Conservation (phyloP, 129 eudicot genomes). For the Lactuca sativa region DNA sequence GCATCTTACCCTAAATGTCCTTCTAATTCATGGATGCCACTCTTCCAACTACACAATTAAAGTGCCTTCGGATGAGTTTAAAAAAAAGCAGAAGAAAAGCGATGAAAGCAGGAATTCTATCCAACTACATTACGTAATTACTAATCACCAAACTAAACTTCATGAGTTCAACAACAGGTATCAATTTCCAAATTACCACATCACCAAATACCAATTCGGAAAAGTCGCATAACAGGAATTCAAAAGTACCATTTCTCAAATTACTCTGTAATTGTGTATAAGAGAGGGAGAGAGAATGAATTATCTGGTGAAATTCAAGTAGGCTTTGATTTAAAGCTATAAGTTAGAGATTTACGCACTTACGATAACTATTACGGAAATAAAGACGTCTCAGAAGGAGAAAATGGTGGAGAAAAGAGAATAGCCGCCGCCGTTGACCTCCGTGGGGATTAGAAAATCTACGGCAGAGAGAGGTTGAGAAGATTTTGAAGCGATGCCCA, state of each 20-base stretch:
- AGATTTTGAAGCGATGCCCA: conserved; percentile 17
- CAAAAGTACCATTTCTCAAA: background rate
- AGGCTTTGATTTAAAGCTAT: background rate
- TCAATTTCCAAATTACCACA: background rate
- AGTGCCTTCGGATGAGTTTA: background rate
- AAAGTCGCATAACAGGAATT: background rate
- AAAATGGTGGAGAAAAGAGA: background rate
- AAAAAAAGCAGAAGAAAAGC: background rate
- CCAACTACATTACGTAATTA: background rate
- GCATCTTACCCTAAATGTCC: background rate
- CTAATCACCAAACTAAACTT: background rate
- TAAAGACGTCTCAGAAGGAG: background rate
- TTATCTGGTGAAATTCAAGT: background rate
- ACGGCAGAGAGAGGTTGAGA: background rate
- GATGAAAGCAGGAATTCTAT: background rate
- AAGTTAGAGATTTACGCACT: background rate
- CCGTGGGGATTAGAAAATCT: conserved; percentile 15
- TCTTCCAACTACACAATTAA: background rate
- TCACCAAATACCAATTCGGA: background rate
- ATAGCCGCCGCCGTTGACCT: conserved; percentile 27
- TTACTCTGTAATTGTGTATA: conserved; percentile 6
- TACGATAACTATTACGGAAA: background rate
- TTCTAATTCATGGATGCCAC: background rate
- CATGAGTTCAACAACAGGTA: background rate
- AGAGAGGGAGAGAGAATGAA: background rate